Evolutionary conservation across 2,329 filamentous ascomycete species (phyloP).

Genomic region (Penicillium sp.): DNA sequence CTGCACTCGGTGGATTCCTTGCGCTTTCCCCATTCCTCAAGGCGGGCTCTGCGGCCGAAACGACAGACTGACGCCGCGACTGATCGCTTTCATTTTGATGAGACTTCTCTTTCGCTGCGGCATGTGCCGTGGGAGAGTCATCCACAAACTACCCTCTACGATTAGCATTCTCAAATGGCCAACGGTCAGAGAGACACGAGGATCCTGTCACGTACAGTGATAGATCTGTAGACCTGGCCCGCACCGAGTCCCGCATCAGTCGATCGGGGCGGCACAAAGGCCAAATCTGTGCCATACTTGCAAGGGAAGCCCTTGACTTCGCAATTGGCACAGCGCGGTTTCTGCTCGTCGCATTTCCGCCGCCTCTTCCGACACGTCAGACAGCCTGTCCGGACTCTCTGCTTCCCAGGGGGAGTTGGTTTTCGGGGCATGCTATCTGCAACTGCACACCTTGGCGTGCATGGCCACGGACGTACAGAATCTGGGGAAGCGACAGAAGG

Average conservation of each 20-base stretch:
- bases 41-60: neutral
- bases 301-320: slow-evolving; percentile 20
- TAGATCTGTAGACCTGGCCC: slow-evolving; percentile 12
- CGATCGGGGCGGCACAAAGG: slow-evolving; percentile 16
- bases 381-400: slow-evolving; percentile 23
- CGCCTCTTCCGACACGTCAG: slow-evolving; percentile 21
- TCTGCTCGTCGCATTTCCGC: slow-evolving; percentile 25
- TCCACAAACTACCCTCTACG: slow-evolving; percentile 14
- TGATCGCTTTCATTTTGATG: neutral
- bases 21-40: no score
- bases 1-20: neutral
- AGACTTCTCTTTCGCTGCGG: slow-evolving; percentile 3
- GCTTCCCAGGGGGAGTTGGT: slow-evolving; percentile 20
- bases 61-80: neutral
- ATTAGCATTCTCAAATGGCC: neutral
- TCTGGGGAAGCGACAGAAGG: slow-evolving; percentile 2
- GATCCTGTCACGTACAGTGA: slow-evolving; percentile 12
- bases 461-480: slow-evolving; percentile 7
- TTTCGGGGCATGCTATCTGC: slow-evolving; percentile 16
- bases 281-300: slow-evolving; percentile 20
- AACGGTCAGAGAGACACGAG: neutral
- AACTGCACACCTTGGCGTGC: slow-evolving; percentile 1
- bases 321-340: slow-evolving; percentile 22
- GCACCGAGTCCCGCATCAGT: neutral
- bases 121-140: slow-evolving; percentile 12